Evolutionary conservation across 257 asterid species (phyloP).

Genomic region (Scutellaria barbata): DNA sequence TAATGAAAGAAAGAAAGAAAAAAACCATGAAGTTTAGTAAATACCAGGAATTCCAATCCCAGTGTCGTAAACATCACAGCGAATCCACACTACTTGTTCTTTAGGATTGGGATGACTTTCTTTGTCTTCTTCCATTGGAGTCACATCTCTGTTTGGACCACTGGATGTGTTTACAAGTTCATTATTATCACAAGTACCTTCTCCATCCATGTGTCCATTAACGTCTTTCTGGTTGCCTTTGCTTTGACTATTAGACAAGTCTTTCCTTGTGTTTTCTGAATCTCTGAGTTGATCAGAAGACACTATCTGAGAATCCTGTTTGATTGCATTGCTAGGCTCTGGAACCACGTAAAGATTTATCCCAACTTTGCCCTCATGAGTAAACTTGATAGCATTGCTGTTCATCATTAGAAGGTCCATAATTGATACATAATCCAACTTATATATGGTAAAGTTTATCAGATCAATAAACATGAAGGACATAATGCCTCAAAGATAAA

Average conservation of each 20-base stretch:
- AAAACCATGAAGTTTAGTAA: slow-evolving; percentile 5
- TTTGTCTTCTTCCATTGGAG: slow-evolving; percentile 46
- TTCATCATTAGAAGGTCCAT: slow-evolving; percentile 18
- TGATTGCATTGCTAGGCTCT: slow-evolving; percentile 45
- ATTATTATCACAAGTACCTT: slow-evolving; percentile 35
- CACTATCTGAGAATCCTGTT: slow-evolving; percentile 40
- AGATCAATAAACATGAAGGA: background rate
- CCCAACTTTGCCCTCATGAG: slow-evolving; percentile 90
- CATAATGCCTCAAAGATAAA: background rate
- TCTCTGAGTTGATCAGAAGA: slow-evolving; percentile 30
- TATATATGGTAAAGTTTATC: background rate
- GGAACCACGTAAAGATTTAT: slow-evolving; percentile 74
- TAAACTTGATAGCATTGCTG: slow-evolving; percentile 93
- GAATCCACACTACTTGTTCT: slow-evolving; percentile 75
- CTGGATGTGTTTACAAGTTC: slow-evolving; percentile 35
- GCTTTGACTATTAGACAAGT: slow-evolving; percentile 38
- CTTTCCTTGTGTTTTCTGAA: slow-evolving; percentile 34
- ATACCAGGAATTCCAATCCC: slow-evolving; percentile 97
- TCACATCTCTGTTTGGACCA: slow-evolving; percentile 32
- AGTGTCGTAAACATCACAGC: slow-evolving; percentile 85
- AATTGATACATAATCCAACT: slow-evolving; percentile 3
- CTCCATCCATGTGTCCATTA: slow-evolving; percentile 23
- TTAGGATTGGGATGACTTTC: slow-evolving; percentile 37
- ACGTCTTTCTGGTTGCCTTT: slow-evolving; percentile 23
- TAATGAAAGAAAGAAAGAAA: background rate